Percentiles rank a stretch among this genome's conserved stretches.
These are phyloP conservation scores for Chrysoporthe cubensis DNA, from an alignment of 2,329 filamentous ascomycete genomes.

Conservation along the genomic window DNA sequence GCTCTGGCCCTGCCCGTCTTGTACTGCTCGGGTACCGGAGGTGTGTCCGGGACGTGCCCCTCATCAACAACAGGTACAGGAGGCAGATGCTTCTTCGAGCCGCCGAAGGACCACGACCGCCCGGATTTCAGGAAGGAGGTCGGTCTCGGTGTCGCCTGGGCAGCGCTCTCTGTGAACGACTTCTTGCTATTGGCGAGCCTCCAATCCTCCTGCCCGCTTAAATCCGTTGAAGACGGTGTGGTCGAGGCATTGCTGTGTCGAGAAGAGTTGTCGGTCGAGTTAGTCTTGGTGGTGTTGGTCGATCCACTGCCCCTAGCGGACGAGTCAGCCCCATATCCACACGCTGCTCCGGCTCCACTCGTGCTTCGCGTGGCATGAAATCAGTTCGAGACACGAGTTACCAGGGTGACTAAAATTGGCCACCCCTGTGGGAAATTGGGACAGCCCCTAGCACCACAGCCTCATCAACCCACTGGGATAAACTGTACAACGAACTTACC, in stretches of 20 bases:
- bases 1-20: slow-evolving; percentile 48
- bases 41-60: slow-evolving; percentile 41
- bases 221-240: slow-evolving; percentile 60
- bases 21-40: slow-evolving; percentile 39
- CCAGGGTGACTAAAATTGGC: slow-evolving; percentile 29
- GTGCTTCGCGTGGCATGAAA: slow-evolving; percentile 29
- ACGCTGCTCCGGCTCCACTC: slow-evolving; percentile 28
- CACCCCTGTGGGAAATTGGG: slow-evolving; percentile 28
- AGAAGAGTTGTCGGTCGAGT: slow-evolving; percentile 63
- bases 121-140: slow-evolving; percentile 59
- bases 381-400: slow-evolving; percentile 27
- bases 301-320: slow-evolving; percentile 59
- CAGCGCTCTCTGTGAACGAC: slow-evolving; percentile 43
- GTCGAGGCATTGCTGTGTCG: slow-evolving; percentile 67
- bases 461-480: slow-evolving; percentile 20
- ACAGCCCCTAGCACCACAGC: slow-evolving; percentile 17
- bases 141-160: slow-evolving; percentile 51
- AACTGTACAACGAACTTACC: slow-evolving; percentile 49
- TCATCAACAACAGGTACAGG: slow-evolving; percentile 43
- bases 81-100: slow-evolving; percentile 53
- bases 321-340: slow-evolving; percentile 43
- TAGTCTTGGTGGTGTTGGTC: slow-evolving; percentile 64
- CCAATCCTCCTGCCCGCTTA: slow-evolving; percentile 46
- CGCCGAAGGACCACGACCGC: slow-evolving; percentile 64
- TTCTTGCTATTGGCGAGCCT: slow-evolving; percentile 42